phyloP scores from a whole-genome alignment of 1,284 basidiomycete species.

The Inonotus hispidus region DNA sequence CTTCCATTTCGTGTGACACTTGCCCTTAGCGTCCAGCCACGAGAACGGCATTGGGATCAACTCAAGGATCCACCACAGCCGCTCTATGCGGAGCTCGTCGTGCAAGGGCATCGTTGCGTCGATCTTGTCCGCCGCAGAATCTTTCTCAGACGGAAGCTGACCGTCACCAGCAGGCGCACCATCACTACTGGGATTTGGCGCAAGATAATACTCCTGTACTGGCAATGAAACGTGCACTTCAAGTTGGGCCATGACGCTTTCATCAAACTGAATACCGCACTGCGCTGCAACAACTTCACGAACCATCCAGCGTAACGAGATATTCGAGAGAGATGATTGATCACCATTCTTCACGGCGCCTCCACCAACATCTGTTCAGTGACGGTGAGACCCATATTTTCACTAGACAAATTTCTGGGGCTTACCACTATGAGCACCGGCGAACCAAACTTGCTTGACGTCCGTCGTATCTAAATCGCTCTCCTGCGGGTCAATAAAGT shows the following conservation, averaged over 20 bases:
- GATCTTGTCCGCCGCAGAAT: neutral
- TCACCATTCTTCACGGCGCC: constrained; percentile 45
- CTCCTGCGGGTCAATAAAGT: neutral
- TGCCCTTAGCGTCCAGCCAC: constrained; percentile 32
- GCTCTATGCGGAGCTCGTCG: constrained; percentile 30
- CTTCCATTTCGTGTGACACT: constrained; percentile 32
- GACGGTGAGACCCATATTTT: neutral
- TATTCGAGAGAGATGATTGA: constrained; percentile 44
- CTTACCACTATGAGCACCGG: constrained; percentile 54
- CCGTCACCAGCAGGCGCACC: neutral
- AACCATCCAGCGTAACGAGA: constrained; percentile 73
- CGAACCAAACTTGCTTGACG: constrained; percentile 61
- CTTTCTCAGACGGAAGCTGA: neutral
- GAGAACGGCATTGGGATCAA: constrained; percentile 33
- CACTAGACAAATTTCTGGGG: constrained; percentile 1
- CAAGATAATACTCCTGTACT: neutral
- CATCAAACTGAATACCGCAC: constrained; percentile 51
- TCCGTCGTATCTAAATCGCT: constrained; percentile 31
- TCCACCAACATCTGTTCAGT: constrained; percentile 58
- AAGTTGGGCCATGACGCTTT: constrained; percentile 31
- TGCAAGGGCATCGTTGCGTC: constrained; percentile 27
- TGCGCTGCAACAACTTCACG: constrained; percentile 41
- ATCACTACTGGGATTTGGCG: neutral
- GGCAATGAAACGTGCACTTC: constrained; percentile 13
- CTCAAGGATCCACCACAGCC: constrained; percentile 41